Percentiles rank a stretch among this genome's conserved stretches.
These are phyloP conservation scores for Globisporangium irregulare DNA, from an alignment of 352 stramenopile genomes.

Conservation along the genomic window DNA sequence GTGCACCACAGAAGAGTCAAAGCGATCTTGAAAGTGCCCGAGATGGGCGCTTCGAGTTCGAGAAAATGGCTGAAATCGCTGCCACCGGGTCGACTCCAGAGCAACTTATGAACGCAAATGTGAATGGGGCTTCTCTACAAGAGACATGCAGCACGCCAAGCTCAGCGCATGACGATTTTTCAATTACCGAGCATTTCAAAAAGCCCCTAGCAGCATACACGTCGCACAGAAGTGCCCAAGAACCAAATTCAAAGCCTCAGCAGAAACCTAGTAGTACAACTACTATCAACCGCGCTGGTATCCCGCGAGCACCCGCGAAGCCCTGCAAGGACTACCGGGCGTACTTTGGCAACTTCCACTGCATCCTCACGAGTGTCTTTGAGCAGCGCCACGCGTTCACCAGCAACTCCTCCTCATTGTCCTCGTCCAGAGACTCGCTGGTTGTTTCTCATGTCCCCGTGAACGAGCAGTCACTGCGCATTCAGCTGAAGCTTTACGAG, in stretches of 20 bases:
- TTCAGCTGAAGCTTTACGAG: conserved; percentile 80
- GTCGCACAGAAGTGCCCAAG: background rate
- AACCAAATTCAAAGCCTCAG: background rate
- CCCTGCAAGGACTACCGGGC: conserved; percentile 49
- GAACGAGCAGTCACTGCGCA: conserved; percentile 47
- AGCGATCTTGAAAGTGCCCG: background rate
- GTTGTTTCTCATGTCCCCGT: conserved; percentile 5
- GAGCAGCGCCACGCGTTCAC: conserved; percentile 37
- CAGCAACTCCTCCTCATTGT: conserved; percentile 3
- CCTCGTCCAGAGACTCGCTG: conserved; percentile 17
- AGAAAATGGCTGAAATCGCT: background rate
- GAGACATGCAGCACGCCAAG: background rate
- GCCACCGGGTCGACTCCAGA: background rate
- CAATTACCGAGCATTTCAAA: background rate
- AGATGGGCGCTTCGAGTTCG: background rate
- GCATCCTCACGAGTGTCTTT: conserved; percentile 70
- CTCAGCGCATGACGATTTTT: background rate
- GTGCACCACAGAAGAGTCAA: background rate
- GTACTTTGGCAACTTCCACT: conserved; percentile 73
- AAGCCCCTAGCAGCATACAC: background rate
- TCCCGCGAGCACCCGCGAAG: conserved; percentile 15
- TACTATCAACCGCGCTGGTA: background rate
- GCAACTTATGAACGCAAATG: too few species aligned
- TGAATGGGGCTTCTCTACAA: background rate
- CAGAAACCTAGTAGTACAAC: background rate